Evolutionary conservation across 352 stramenopile species (phyloP).

Genomic region (Globisporangium paddicum): DNA sequence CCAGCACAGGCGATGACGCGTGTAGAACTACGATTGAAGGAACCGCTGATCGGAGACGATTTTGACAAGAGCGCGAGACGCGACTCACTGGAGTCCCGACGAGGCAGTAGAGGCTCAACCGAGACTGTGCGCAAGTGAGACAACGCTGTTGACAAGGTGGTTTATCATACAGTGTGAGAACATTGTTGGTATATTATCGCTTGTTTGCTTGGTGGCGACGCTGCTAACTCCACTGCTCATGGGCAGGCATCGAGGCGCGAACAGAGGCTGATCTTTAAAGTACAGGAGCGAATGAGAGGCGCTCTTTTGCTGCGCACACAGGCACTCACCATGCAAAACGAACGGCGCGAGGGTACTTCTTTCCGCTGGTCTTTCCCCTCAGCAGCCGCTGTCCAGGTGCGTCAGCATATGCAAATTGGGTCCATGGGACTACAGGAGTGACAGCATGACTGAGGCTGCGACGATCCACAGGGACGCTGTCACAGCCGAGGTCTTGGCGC

Average conservation of each 20-base stretch:
- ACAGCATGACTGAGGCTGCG: not conserved
- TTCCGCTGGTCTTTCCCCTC: constrained; percentile 14
- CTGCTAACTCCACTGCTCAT: too few species aligned
- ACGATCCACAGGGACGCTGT: not conserved
- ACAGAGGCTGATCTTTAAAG: not conserved
- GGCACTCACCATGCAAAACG: not conserved
- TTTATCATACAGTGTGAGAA: not conserved
- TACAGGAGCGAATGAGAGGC: not conserved
- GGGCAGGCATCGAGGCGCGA: not conserved
- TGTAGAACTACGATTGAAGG: constrained; percentile 55
- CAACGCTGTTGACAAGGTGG: not conserved
- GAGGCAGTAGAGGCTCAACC: not conserved
- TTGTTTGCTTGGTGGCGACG: not conserved
- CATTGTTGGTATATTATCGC: not conserved
- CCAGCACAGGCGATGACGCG: constrained; percentile 28
- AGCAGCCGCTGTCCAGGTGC: not conserved
- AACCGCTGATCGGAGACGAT: constrained; percentile 45
- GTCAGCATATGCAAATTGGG: too few species aligned
- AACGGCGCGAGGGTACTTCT: constrained; percentile 10
- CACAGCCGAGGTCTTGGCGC: not conserved
- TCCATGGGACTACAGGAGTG: not conserved
- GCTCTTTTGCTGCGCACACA: constrained; percentile 4
- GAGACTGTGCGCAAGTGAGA: not conserved
- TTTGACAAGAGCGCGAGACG: constrained; percentile 19
- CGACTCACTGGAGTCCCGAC: constrained; percentile 14